These are phyloP conservation scores for Stagonosporopsis chrysanthemi DNA, from an alignment of 2,329 filamentous ascomycete species.

Conservation along the genomic window DNA sequence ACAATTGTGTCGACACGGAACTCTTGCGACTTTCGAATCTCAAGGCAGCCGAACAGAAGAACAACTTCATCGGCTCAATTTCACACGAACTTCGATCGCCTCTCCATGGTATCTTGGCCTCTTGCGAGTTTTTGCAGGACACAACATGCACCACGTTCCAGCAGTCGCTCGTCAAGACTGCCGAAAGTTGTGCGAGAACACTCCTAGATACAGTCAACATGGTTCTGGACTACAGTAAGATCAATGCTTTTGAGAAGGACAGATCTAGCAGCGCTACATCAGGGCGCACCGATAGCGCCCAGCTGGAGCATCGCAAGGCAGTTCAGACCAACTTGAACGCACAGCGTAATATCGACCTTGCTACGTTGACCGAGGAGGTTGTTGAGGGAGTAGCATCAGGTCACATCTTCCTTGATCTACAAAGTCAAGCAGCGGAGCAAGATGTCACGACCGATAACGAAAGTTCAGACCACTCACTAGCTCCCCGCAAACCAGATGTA, in stretches of 20 bases:
- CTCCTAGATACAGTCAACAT: constrained; percentile 53
- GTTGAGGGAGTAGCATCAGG: constrained; percentile 61
- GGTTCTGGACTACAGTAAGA: constrained; percentile 30
- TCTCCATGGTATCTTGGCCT: constrained; percentile 47
- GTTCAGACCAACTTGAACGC: constrained; percentile 42
- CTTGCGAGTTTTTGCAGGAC: constrained; percentile 56
- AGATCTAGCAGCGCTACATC: not conserved
- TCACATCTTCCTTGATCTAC: constrained; percentile 48
- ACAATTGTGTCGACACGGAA: constrained; percentile 49
- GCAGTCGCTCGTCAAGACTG: constrained; percentile 55
- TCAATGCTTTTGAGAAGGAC: constrained; percentile 45
- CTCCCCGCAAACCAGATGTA: constrained; percentile 35
- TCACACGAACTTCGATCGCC: constrained; percentile 60
- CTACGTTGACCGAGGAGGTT: constrained; percentile 59
- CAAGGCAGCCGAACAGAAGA: constrained; percentile 50
- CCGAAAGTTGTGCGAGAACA: constrained; percentile 59
- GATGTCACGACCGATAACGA: not conserved
- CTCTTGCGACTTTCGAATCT: constrained; percentile 50
- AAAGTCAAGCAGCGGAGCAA: constrained; percentile 7
- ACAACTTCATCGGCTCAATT: constrained; percentile 59
- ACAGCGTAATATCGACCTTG: constrained; percentile 52
- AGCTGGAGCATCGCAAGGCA: constrained; percentile 1
- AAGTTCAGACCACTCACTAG: not conserved
- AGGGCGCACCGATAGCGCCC: not conserved
- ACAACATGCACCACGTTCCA: constrained; percentile 47